Conservation (phyloP, 257 asterid species). For the Solanum ossicruentum region DNA sequence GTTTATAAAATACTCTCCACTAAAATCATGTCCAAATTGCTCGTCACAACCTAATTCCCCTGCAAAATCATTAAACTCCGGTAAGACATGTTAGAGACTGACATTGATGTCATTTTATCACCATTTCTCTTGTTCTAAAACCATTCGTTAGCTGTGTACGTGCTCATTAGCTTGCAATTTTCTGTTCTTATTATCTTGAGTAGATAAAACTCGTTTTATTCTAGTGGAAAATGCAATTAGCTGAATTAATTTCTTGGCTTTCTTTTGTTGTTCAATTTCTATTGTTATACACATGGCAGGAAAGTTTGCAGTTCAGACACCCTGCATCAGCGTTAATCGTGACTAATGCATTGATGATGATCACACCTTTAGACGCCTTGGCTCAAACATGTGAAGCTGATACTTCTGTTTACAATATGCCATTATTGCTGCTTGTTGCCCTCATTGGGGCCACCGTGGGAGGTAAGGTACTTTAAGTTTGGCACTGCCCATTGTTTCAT, state of each 20-base stretch:
- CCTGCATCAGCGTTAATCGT: conserved; percentile 29
- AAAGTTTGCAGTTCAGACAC: conserved; percentile 12
- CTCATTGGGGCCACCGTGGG: conserved; percentile 95
- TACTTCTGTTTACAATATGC: conserved; percentile 46
- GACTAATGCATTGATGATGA: conserved; percentile 43
- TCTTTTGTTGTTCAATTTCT: neutral
- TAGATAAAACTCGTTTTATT: neutral
- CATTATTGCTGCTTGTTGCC: conserved; percentile 74
- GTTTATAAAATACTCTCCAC: neutral
- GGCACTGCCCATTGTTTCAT: neutral
- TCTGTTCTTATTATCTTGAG: neutral
- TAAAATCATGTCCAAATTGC: neutral
- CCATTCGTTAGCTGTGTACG: neutral
- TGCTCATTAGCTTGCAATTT: neutral
- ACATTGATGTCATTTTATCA: neutral
- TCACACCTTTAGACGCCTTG: conserved; percentile 57
- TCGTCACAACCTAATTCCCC: neutral
- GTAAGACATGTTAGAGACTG: neutral
- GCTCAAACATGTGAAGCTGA: conserved; percentile 86
- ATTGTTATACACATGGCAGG: conserved; percentile 29
- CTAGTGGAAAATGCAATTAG: neutral
- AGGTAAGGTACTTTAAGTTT: conserved; percentile 28
- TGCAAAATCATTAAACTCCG: neutral
- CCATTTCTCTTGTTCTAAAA: neutral
- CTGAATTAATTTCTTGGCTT: neutral